Base-by-base conservation (phyloP, 441 rosid genomes). In the Eruca vesicaria region DNA sequence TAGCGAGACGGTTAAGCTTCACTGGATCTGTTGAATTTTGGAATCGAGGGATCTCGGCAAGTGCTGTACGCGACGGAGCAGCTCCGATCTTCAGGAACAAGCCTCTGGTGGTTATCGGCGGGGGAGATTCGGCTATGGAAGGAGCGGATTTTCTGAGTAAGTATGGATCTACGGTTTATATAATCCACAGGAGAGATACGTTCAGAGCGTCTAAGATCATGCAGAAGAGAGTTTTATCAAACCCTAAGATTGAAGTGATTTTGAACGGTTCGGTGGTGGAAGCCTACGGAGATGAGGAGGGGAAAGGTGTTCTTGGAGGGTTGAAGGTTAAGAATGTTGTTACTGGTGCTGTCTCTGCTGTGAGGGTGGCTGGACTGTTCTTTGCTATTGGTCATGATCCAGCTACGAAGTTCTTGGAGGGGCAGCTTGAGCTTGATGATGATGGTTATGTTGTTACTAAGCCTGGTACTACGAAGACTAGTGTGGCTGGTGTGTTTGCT, bases 351-450 rank as follows among this genome's bases (percentile, higher is more conserved):
- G 76, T 81, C n/a, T 72, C 81, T 0, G 82, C 79, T 50, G 23
- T 83, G 76, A 81, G 83, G 55, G 86, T 83, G 1, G 77, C 83
- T 48, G 88, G 88, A 43, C 57, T 85, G 14, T 85, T 85, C 76
- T 85, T 81, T 38, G 88, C 88, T 0, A 83, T 85, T n/a, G 88
- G 88, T 57, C 88, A 85, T 67, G 85, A 83, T 26, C 88, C 88
- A 9, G 85, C 86, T 0, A 85, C 86, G 2, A 81, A 81, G 65
- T 85, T 85, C 63, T 78, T 85, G 21, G 83, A 78, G 29, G 84
- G 83, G 3, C 86, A 83, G 72, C 67, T 85, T 78, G 72, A 83
- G 55, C 80, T 85, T 66, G 86, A 85, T 75, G 76, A 69, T 43
- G 86, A 81, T 77, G 86, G 86, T 32, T 85, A 85, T 71, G 80